Evolutionary conservation across 805 yeast species (phyloP).

Genomic region (fission yeast (Schizosaccharomyces pombe)): ASM294v3 CU329670.1:1334001-1334500

Average conservation of each 20-base stretch:
- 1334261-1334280: conserved; percentile 62
- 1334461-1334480: not conserved
- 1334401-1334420: not conserved
- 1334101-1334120: conserved; percentile 49
- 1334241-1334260: conserved; percentile 54
- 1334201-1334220: conserved; percentile 58
- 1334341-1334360: conserved; percentile 33
- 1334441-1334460: not conserved
- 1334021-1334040: conserved; percentile 20
- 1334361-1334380: conserved; percentile 15
- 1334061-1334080: conserved; percentile 61
- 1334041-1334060: conserved; percentile 40
- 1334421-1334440: not conserved
- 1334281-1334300: conserved; percentile 21
- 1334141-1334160: conserved; percentile 28
- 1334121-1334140: conserved; percentile 13
- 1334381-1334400: conserved; percentile 6
- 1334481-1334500: conserved; percentile 14
- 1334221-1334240: conserved; percentile 93
- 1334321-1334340: conserved; percentile 73
- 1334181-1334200: conserved; percentile 29
- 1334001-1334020: conserved; percentile 23
- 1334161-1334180: conserved; percentile 66
- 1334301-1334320: conserved; percentile 20
- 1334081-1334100: conserved; percentile 34